These are phyloP conservation scores for Parietichytrium sp. DNA, from an alignment of 108 stramenopile species.

Conservation along the genomic window DNA sequence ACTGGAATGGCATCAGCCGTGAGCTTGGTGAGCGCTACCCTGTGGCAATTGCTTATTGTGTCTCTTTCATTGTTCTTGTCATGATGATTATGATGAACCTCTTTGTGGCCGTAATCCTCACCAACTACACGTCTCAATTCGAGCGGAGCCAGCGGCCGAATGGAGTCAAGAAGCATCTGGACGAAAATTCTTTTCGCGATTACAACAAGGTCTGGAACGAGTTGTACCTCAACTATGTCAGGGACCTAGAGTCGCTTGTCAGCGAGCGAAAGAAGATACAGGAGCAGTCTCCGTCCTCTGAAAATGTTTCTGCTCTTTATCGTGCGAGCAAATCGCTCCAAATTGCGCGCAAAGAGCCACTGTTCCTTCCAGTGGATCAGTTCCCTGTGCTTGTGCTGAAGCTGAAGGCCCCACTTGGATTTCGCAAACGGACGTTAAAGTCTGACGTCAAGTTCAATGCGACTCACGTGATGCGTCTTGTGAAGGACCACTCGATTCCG, in stretches of 20 bases:
- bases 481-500: not conserved
- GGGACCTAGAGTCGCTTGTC: not conserved
- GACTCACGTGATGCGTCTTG: not conserved
- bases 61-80: not conserved
- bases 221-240: not conserved
- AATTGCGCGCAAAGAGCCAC: not conserved
- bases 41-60: not conserved
- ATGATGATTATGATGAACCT: conserved; percentile 17
- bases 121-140: conserved; percentile 28
- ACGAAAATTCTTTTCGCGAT: not conserved
- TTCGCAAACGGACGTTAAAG: not conserved
- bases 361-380: not conserved
- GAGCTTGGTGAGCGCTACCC: not conserved
- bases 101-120: conserved; percentile 36
- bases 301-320: not conserved
- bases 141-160: not conserved
- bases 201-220: conserved; percentile 16
- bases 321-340: not conserved
- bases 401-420: not conserved
- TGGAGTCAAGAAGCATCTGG: not conserved
- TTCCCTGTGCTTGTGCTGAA: not conserved
- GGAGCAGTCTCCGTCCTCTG: too few species aligned
- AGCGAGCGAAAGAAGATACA: too few species aligned
- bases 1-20: conserved; percentile 39
- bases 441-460: not conserved